These are phyloP conservation scores for Auriscalpium vulgare DNA, from an alignment of 768 basidiomycete genomes.

Conservation along the genomic window DNA sequence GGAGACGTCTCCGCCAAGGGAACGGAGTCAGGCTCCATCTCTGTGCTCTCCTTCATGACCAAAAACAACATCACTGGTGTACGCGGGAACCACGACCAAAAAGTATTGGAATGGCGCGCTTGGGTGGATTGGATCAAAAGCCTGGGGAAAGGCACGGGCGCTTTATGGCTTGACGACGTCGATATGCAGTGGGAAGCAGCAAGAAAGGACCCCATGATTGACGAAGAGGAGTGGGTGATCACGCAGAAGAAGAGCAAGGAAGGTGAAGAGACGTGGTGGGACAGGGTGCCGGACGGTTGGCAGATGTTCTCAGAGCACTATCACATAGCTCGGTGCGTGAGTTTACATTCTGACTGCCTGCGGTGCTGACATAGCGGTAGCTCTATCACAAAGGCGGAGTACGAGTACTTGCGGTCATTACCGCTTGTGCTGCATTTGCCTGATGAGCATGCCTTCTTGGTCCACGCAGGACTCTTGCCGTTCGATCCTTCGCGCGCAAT, in stretches of 20 bases:
- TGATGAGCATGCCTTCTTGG: slow-evolving; percentile 64
- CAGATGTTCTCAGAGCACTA: slow-evolving; percentile 71
- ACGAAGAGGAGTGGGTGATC: slow-evolving; percentile 35
- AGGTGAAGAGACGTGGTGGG: slow-evolving; percentile 23
- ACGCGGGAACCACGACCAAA: slow-evolving; percentile 92
- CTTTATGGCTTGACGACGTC: slow-evolving; percentile 46
- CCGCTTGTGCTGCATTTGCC: slow-evolving; percentile 74
- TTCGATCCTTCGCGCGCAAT: slow-evolving; percentile 50
- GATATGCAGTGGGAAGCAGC: slow-evolving; percentile 34
- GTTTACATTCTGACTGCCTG: background rate
- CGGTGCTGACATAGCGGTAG: slow-evolving; percentile 18
- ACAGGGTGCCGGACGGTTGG: slow-evolving; percentile 45
- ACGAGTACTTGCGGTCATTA: slow-evolving; percentile 58
- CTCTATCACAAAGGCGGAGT: slow-evolving; percentile 52
- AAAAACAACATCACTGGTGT: slow-evolving; percentile 64
- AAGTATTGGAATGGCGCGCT: slow-evolving; percentile 78
- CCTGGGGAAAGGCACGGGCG: slow-evolving; percentile 32
- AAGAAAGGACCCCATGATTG: slow-evolving; percentile 22
- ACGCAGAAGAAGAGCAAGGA: slow-evolving; percentile 20
- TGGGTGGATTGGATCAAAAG: slow-evolving; percentile 77
- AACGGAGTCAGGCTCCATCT: slow-evolving; percentile 46
- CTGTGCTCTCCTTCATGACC: slow-evolving; percentile 58
- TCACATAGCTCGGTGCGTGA: slow-evolving; percentile 48
- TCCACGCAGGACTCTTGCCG: slow-evolving; percentile 81
- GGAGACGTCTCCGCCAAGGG: slow-evolving; percentile 82